phyloP scores from a whole-genome alignment of 1,284 basidiomycete species.

The Apiotrichum mycotoxinovorans region DNA sequence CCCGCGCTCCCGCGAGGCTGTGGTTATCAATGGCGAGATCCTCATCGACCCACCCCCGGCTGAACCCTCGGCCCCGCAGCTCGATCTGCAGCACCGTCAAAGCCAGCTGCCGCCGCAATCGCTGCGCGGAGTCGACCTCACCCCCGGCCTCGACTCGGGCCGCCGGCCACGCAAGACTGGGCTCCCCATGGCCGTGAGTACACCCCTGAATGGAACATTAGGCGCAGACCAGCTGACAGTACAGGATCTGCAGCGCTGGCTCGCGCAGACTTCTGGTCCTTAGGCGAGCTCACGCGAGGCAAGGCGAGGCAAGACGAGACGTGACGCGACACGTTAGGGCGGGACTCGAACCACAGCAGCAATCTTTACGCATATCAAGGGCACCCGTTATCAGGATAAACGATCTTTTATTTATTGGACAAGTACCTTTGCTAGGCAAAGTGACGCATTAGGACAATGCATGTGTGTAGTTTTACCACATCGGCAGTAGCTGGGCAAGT shows the following conservation, averaged over 20 bases:
- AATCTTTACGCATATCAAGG: too few relatives aligned
- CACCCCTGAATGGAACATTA: neutral
- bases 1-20: neutral
- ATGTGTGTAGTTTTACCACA: too few relatives aligned
- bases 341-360: too few relatives aligned
- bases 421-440: too few relatives aligned
- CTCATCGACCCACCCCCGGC: neutral
- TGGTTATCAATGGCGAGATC: neutral
- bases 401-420: too few relatives aligned
- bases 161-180: constrained; percentile 18
- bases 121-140: constrained; percentile 14
- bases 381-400: too few relatives aligned
- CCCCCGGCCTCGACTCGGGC: constrained; percentile 16
- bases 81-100: neutral
- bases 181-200: constrained; percentile 12
- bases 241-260: constrained; percentile 21
- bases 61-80: neutral
- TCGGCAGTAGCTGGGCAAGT: too few relatives aligned
- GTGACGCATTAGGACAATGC: too few relatives aligned
- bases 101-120: neutral
- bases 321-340: neutral
- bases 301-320: neutral
- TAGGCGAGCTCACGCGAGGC: neutral
- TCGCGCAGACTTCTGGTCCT: constrained; percentile 4
- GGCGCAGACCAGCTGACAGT: neutral